phyloP scores from a whole-genome alignment of 768 basidiomycete species.

The Mycena vitilis region DNA sequence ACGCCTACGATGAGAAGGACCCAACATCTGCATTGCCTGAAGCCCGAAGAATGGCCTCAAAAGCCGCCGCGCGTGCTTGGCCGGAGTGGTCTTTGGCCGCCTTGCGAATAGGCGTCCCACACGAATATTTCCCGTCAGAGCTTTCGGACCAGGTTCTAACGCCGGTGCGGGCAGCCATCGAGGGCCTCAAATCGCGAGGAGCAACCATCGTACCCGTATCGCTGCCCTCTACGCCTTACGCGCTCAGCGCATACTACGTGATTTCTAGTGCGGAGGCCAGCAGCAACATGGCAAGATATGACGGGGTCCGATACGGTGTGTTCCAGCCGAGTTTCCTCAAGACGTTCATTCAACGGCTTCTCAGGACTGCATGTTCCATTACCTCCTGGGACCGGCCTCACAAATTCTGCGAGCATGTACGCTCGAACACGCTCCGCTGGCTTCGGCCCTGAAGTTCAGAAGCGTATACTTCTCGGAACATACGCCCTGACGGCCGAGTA shows the following conservation, averaged over 20 bases:
- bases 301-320: slow-evolving; percentile 87
- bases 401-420: slow-evolving; percentile 68
- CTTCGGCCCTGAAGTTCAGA: slow-evolving; percentile 88
- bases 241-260: slow-evolving; percentile 96
- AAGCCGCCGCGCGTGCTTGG: slow-evolving; percentile 19
- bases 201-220: slow-evolving; percentile 80
- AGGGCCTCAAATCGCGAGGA: slow-evolving; percentile 58
- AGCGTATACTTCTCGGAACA: slow-evolving; percentile 89
- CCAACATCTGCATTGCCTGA: slow-evolving; percentile 73
- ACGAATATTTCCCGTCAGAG: slow-evolving; percentile 87
- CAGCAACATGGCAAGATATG: slow-evolving; percentile 91
- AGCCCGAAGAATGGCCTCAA: slow-evolving; percentile 44
- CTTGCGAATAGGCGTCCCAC: slow-evolving; percentile 79
- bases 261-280: slow-evolving; percentile 94
- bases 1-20: slow-evolving; percentile 74
- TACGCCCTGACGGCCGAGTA: slow-evolving; percentile 94
- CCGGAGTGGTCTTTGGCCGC: slow-evolving; percentile 51
- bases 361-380: slow-evolving; percentile 66
- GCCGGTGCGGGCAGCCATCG: slow-evolving; percentile 60
- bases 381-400: slow-evolving; percentile 53
- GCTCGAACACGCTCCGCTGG: slow-evolving; percentile 73
- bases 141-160: slow-evolving; percentile 58
- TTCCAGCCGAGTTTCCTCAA: neutral
- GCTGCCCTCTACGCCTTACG: slow-evolving; percentile 73
- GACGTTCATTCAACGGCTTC: neutral